Conservation (phyloP, 2,329 filamentous ascomycete genomes). For the Claviceps capensis region DNA sequence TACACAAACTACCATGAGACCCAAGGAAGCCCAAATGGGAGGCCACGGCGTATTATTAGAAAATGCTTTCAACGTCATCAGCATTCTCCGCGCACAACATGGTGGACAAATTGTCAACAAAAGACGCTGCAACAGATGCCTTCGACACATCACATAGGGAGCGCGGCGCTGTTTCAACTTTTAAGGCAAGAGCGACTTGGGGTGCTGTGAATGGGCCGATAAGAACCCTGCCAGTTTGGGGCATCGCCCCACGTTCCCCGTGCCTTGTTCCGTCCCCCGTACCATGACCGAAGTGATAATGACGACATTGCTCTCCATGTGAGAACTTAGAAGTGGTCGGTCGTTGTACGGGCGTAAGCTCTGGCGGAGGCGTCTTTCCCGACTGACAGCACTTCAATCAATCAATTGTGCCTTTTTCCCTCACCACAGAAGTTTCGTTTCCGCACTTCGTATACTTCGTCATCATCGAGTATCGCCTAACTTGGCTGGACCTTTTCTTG, state of each 20-base stretch:
- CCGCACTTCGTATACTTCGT: background rate
- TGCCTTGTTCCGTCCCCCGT: background rate
- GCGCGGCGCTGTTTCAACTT: background rate
- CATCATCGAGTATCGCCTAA: background rate
- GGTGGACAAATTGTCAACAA: background rate
- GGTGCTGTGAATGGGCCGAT: constrained; percentile 2
- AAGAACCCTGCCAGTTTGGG: constrained; percentile 4
- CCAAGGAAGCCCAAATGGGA: no score
- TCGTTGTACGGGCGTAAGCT: background rate
- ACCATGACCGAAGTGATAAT: background rate
- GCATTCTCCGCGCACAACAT: no score
- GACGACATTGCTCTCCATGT: background rate
- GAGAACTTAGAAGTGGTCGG: background rate
- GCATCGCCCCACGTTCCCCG: constrained; percentile 5
- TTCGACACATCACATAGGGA: background rate
- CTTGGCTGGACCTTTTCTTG: background rate
- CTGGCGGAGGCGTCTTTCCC: background rate
- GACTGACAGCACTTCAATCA: background rate
- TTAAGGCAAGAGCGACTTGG: background rate
- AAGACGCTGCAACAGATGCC: background rate
- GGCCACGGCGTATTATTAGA: no score
- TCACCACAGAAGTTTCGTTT: background rate
- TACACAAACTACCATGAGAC: no score
- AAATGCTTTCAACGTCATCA: no score
- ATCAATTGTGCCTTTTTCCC: background rate